These are phyloP conservation scores for Orbilia oligospora DNA, from an alignment of 2,329 filamentous ascomycete species.

Conservation along the genomic window DNA sequence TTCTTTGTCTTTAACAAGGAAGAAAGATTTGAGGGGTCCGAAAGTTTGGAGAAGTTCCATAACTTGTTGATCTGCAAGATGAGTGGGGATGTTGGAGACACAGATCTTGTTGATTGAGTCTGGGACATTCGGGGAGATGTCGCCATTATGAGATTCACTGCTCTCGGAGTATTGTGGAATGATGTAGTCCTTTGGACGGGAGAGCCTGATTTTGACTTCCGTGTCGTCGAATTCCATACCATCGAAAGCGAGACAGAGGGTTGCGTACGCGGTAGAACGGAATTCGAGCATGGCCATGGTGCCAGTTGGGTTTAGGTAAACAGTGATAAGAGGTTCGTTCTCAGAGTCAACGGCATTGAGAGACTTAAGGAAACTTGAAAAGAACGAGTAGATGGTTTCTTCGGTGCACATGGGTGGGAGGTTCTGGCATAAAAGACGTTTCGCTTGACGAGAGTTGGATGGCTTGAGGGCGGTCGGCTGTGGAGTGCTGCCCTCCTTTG, in stretches of 20 bases:
- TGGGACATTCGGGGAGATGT: constrained; percentile 83
- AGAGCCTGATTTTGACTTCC: constrained; percentile 62
- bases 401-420: constrained; percentile 81
- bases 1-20: constrained; percentile 86
- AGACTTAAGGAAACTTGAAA: constrained; percentile 97
- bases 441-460: constrained; percentile 92
- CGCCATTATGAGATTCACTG: constrained; percentile 80
- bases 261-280: constrained; percentile 87
- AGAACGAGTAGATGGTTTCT: constrained; percentile 83
- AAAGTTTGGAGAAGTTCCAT: constrained; percentile 91
- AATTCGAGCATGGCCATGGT: constrained; percentile 92
- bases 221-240: constrained; percentile 88
- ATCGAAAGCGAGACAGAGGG: constrained; percentile 89
- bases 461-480: constrained; percentile 85
- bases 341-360: constrained; percentile 90
- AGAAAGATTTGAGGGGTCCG: constrained; percentile 91
- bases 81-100: constrained; percentile 88
- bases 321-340: constrained; percentile 79
- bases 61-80: constrained; percentile 91
- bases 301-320: constrained; percentile 83
- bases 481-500: constrained; percentile 74
- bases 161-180: constrained; percentile 96
- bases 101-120: constrained; percentile 97
- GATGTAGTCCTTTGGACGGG: constrained; percentile 69
- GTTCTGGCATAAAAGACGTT: constrained; percentile 90